Percentiles rank a stretch among this genome's conserved stretches.
phyloP scores from a whole-genome alignment of 2,329 filamentous ascomycete genomes.

The Claviceps maximensis region DNA sequence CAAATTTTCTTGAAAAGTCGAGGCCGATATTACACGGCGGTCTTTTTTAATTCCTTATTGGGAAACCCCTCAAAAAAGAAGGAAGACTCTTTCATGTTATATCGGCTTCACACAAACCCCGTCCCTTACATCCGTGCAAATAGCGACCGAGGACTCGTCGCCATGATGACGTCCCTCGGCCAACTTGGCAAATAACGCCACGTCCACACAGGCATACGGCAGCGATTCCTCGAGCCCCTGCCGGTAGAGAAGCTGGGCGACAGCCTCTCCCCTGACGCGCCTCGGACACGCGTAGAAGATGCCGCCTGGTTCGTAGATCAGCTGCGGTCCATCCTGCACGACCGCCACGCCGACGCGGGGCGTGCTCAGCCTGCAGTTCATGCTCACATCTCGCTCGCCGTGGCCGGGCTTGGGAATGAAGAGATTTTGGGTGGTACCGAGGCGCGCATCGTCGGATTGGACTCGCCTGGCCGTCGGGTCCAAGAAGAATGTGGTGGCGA shows the following conservation, averaged over 20 bases:
- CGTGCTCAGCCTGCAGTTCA: slow-evolving; percentile 3
- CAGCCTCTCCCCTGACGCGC: neutral
- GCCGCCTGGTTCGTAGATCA: neutral
- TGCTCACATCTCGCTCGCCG: slow-evolving; percentile 1
- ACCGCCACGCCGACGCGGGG: neutral
- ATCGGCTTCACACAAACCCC: slow-evolving; percentile 2
- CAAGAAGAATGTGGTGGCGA: slow-evolving; percentile 2
- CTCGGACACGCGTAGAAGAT: slow-evolving; percentile 3
- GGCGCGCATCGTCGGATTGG: neutral
- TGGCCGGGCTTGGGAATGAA: neutral
- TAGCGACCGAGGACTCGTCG: neutral
- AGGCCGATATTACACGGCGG: too few relatives aligned
- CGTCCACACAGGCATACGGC: slow-evolving; percentile 3
- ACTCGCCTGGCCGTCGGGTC: neutral
- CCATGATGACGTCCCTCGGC: neutral
- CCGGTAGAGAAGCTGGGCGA: slow-evolving; percentile 2
- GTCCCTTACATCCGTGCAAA: slow-evolving; percentile 1
- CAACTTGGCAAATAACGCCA: slow-evolving; percentile 2
- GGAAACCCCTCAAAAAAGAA: too few relatives aligned
- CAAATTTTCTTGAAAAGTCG: too few relatives aligned
- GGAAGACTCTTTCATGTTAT: too few relatives aligned
- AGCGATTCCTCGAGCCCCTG: neutral
- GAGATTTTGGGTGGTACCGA: neutral
- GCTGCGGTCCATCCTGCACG: slow-evolving; percentile 2
- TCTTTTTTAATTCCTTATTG: too few relatives aligned